Evolutionary conservation across 2,329 filamentous ascomycete genomes (phyloP), one percentile per base, ranked within the genome.

Genomic region (Onygena corvina): DNA sequence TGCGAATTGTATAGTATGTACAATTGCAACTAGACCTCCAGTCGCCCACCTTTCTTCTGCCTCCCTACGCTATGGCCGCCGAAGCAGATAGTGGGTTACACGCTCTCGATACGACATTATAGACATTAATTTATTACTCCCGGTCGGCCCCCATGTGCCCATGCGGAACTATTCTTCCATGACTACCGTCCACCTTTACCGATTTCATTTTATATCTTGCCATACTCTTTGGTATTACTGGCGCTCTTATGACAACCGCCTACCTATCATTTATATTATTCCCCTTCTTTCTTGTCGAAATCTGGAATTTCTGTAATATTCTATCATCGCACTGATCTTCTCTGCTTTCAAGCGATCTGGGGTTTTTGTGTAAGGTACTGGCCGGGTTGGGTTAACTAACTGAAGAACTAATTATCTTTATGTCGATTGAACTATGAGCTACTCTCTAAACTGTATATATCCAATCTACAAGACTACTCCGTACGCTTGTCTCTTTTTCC

Each of bases 221-320:
- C 21, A 42, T n/a, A n/a, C 38, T n/a, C 21, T 23, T 2, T n/a
- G 18, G 9, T 12, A 33, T 33, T n/a, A 11, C 33, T 35, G 33
- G 33, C 3, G n/a, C 33, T 35, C 14, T 35, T 16, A 14, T 35
- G 14, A 35, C 5, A 35, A 14, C n/a, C 29, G n/a, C 8, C 33
- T 14, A 35, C 33, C 33, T 16, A 25, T 21, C 38, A 21, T 42
- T 42, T 42, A 42, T 7, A 11, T n/a, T 42, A n/a, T 42, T 25
- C 21, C 12, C 16, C 8, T 8, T 42, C 2, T 8, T 23, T 21
- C 21, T 14, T 11, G 5, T 42, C 27, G n/a, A 42, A 42, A 42
- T 38, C 38, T 14, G 38, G 23, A 25, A 42, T 27, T 25, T 42
- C 23, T 42, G 25, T 42, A 42, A 42, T 42, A 42, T 8, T 14